phyloP scores from a whole-genome alignment of 2,329 filamentous ascomycete species.

The Penicillium corylophilum region DNA sequence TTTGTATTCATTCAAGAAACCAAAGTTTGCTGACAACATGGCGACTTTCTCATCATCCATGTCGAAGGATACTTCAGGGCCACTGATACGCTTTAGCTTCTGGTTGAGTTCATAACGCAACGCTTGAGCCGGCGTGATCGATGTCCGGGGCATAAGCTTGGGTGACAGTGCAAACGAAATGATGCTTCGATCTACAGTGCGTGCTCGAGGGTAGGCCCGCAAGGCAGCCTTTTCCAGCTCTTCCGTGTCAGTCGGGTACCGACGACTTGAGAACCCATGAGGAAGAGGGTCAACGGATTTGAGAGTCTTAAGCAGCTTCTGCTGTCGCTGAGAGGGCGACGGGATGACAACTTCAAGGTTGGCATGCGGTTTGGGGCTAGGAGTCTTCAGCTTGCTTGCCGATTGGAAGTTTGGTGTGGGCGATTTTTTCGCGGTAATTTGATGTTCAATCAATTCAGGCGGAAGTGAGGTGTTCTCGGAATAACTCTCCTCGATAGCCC shows the following conservation, averaged over 20 bases:
- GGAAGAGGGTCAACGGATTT: background rate
- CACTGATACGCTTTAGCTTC: conserved; percentile 16
- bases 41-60: conserved; percentile 20
- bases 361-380: background rate
- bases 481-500: conserved; percentile 3
- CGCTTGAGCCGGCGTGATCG: background rate
- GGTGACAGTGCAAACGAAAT: background rate
- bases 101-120: conserved; percentile 5
- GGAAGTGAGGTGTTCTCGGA: background rate
- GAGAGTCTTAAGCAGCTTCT: conserved; percentile 10
- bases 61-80: conserved; percentile 20
- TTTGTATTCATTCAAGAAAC: conserved; percentile 40
- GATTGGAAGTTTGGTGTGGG: background rate
- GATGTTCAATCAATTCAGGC: background rate
- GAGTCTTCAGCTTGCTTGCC: background rate
- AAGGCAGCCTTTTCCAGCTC: background rate
- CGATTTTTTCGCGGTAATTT: background rate
- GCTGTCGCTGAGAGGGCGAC: conserved; percentile 22
- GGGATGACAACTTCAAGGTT: conserved; percentile 22
- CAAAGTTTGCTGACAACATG: conserved; percentile 34
- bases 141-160: background rate
- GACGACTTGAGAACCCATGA: conserved; percentile 19
- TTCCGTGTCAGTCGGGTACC: conserved; percentile 24
- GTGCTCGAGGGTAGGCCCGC: conserved; percentile 4
- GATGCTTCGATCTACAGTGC: background rate